phyloP scores from a whole-genome alignment of 1,139 yeast genomes.

The Yamadazyma membranifaciens region DNA sequence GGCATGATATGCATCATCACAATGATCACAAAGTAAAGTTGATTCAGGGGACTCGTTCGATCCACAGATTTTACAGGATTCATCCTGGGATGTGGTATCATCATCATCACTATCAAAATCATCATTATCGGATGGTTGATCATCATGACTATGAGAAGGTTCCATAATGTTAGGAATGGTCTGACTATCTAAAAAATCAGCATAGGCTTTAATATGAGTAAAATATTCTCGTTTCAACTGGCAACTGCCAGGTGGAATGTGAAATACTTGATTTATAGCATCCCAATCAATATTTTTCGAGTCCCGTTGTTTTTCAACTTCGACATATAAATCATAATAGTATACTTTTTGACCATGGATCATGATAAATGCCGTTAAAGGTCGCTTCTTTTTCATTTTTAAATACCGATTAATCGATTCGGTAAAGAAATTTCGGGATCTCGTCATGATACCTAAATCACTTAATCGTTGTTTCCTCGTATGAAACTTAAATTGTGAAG shows the following conservation, averaged over 20 bases:
- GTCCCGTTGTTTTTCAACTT: constrained; percentile 34
- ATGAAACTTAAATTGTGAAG: constrained; percentile 56
- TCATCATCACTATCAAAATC: constrained; percentile 16
- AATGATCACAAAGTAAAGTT: constrained; percentile 68
- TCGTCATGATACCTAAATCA: constrained; percentile 60
- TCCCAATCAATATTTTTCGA: constrained; percentile 32
- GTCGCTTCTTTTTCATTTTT: constrained; percentile 41
- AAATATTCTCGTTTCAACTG: constrained; percentile 33
- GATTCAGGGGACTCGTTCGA: constrained; percentile 46
- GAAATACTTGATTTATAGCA: constrained; percentile 27
- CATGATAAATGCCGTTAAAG: constrained; percentile 25
- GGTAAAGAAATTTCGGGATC: constrained; percentile 61
- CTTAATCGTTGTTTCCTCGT: constrained; percentile 64
- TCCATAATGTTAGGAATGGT: not conserved
- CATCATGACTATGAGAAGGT: not conserved
- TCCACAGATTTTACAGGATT: constrained; percentile 55
- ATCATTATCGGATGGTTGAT: not conserved
- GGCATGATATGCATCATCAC: constrained; percentile 67
- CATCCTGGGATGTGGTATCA: constrained; percentile 31
- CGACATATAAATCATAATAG: constrained; percentile 55
- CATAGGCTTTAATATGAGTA: constrained; percentile 39
- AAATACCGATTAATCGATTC: constrained; percentile 59
- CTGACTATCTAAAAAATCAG: constrained; percentile 35
- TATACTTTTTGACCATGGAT: constrained; percentile 26
- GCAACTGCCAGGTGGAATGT: constrained; percentile 16